phyloP scores from a whole-genome alignment of 768 basidiomycete genomes.

The Rhodotorula kratochvilovae region DNA sequence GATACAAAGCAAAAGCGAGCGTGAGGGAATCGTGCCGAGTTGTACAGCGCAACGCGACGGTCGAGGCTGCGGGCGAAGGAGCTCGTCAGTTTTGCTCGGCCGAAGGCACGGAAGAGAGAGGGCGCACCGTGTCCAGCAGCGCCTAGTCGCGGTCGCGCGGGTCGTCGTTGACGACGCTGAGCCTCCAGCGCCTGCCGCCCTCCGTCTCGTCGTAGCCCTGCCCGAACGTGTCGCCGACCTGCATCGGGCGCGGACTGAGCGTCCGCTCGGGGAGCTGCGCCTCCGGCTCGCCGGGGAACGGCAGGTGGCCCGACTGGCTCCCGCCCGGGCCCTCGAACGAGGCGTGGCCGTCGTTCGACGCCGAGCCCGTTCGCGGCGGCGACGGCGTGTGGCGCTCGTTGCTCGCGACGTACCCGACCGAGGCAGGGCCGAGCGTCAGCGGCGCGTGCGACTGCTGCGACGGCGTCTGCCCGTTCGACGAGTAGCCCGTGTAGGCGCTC shows the following conservation, averaged over 20 bases:
- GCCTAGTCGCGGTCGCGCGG: constrained; percentile 1
- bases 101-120: not conserved
- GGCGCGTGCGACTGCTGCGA: constrained; percentile 32
- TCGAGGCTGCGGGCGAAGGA: not conserved
- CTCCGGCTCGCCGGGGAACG: constrained; percentile 32
- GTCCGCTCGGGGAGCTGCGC: constrained; percentile 1
- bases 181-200: constrained; percentile 27
- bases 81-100: not conserved
- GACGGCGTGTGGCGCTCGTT: constrained; percentile 29
- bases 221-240: constrained; percentile 38
- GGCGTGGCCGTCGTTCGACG: constrained; percentile 20
- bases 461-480: constrained; percentile 4
- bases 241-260: constrained; percentile 34
- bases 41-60: not conserved
- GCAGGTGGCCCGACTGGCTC: constrained; percentile 13
- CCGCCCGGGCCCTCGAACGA: not conserved
- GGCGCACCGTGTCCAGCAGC: not conserved
- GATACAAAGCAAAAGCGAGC: not conserved
- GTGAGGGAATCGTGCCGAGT: not conserved
- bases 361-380: constrained; percentile 29
- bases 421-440: constrained; percentile 13
- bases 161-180: constrained; percentile 38
- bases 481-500: constrained; percentile 21
- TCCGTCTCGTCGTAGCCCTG: constrained; percentile 34
- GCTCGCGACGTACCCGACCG: constrained; percentile 25